Conservation (phyloP, 2,329 filamentous ascomycete species). For the Trichoderma guizhouense region DNA sequence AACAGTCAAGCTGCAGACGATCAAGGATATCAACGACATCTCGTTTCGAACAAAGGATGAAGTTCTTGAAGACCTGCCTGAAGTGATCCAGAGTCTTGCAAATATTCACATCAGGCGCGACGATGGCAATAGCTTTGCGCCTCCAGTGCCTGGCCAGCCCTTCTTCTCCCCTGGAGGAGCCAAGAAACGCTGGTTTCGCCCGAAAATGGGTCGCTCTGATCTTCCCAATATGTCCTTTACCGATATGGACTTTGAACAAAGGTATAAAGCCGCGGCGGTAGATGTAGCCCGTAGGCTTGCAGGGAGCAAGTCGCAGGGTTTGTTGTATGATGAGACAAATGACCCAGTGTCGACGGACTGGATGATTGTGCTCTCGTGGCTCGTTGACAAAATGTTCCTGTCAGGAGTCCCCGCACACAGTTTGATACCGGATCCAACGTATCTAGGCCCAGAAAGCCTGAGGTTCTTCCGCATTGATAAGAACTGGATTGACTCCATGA, state of each 20-base stretch:
- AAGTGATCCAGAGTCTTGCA: not conserved
- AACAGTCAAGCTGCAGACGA: not conserved
- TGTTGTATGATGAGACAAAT: not conserved
- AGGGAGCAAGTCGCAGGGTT: not conserved
- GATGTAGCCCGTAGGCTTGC: not conserved
- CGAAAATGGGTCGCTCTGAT: not conserved
- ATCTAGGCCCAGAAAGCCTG: not conserved
- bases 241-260: not conserved
- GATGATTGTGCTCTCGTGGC: not conserved
- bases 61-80: not conserved
- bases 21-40: not conserved
- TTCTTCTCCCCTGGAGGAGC: not conserved
- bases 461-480: not conserved
- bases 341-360: not conserved
- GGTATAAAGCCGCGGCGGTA: not conserved
- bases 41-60: not conserved
- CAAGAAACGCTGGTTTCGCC: not conserved
- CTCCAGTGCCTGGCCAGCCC: not conserved
- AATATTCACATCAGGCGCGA: not conserved
- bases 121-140: not conserved
- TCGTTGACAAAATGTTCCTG: not conserved
- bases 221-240: not conserved
- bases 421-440: not conserved
- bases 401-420: not conserved
- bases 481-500: not conserved